Evolutionary conservation across 345 rosid species (phyloP), one percentile per base, ranked within the genome.

Genomic region (Angophora floribunda): DNA sequence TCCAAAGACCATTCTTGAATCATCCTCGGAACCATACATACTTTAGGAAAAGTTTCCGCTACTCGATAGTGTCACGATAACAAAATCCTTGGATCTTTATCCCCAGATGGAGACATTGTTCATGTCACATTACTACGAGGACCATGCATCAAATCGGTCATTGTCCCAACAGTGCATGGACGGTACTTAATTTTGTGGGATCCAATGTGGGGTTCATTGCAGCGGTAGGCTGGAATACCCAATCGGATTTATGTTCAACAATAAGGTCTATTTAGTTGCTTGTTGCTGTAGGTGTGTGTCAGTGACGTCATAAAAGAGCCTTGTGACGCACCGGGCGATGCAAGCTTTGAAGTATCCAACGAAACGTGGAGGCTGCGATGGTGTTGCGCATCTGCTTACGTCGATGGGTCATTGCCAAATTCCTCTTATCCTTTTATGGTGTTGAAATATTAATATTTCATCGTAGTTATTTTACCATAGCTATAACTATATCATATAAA

Each of bases 251-350:
- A 1, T 21, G 61, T 55, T 55, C 61, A 55, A 55, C 26, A 7
- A 21, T 55, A 55, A 55, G 61, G 5, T 55, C 10, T 55, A 5
- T 55, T 55, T 11, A 21, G 11, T 61, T 61, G 67, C 67, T 61
- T 12, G 9, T 63, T 14, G 75, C 41, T 36, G 17, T 15, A 2
- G 4, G 17, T n/a, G 36, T 30, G 32, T 63, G 75, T 6, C 22
- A 24, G 36, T 49, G 21, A 85, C 41, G 32, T 47, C 32, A 52
- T 61, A 91, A 93, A 94, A 80, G 92, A 93, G 32, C 91, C 94
- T 28, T 63, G 70, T 63, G 36, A 63, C 70, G 70, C 13, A n/a
- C 4, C 1, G 0, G 70, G 36, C 28, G 70, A 63, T 12, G 70
- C 70, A 63, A 63, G 2, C 8, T 63, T 63, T 13, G 3, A 63